Conservation (phyloP, 2,329 filamentous ascomycete genomes). For the Monosporascus cannonballus region DNA sequence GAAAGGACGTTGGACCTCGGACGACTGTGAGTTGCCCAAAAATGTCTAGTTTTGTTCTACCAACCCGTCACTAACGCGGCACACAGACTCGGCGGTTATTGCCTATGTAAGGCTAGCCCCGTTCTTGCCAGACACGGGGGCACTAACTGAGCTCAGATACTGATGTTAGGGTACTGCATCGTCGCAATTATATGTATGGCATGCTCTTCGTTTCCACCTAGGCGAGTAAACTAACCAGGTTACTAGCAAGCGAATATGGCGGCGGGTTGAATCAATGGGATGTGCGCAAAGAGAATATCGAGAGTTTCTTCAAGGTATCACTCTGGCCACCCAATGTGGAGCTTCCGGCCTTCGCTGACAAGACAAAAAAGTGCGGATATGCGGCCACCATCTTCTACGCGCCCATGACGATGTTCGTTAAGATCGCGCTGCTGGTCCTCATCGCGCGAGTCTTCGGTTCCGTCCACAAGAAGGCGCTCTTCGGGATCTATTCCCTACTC, state of each 20-base stretch:
- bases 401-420: conserved; percentile 36
- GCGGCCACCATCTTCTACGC: conserved; percentile 39
- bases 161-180: conserved; percentile 23
- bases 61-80: neutral
- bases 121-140: neutral
- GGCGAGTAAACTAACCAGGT: neutral
- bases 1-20: conserved; percentile 10
- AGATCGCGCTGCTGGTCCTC: conserved; percentile 37
- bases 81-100: neutral
- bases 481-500: conserved; percentile 33
- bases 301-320: conserved; percentile 21
- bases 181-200: conserved; percentile 17
- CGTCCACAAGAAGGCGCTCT: conserved; percentile 31
- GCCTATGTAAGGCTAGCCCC: neutral
- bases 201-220: neutral
- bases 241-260: conserved; percentile 22
- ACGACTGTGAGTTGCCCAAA: conserved; percentile 20
- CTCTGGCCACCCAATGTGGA: neutral
- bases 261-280: conserved; percentile 31
- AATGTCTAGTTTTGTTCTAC: neutral
- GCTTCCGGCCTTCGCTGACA: neutral
- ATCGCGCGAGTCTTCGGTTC: conserved; percentile 36
- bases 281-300: conserved; percentile 20
- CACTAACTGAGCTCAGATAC: conserved; percentile 9
- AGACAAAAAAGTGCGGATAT: conserved; percentile 28